Percentiles rank a stretch among this genome's conserved stretches.
These are phyloP conservation scores for Coemansia sp. DNA, from an alignment of 192 early-diverging fungal genomes.

Conservation along the genomic window DNA sequence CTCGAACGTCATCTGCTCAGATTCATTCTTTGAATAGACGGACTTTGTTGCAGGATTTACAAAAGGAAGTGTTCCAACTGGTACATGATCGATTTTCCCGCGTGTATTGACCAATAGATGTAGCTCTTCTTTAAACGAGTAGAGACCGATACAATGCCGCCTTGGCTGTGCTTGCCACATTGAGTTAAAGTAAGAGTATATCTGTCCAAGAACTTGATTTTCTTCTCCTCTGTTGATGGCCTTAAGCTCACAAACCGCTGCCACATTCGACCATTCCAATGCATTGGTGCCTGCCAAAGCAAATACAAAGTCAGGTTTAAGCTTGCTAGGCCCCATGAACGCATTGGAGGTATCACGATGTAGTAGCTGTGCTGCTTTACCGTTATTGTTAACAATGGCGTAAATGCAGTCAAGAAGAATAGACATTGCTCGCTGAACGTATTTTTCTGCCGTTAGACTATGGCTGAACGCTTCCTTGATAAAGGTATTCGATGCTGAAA, in stretches of 20 bases:
- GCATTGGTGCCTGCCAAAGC: neutral
- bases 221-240: neutral
- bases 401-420: neutral
- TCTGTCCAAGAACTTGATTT: neutral
- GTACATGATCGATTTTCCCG: no score
- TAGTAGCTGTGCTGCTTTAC: neutral
- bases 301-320: neutral
- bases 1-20: no score
- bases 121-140: neutral
- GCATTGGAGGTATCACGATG: neutral
- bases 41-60: no score
- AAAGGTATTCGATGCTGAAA: no score
- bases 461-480: no score
- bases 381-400: neutral
- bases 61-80: no score
- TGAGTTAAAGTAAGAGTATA: neutral
- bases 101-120: no score
- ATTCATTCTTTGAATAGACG: no score
- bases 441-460: no score
- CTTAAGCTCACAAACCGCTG: neutral
- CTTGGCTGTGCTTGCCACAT: neutral
- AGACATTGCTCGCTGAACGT: no score
- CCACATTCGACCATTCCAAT: neutral
- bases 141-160: neutral
- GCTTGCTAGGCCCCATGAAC: neutral